A percentile compares a stretch with the other conserved stretches of the same genome.
Evolutionary conservation across 2,329 filamentous ascomycete species (phyloP).

Genomic region (Aaosphaeria pasadenensis): DNA sequence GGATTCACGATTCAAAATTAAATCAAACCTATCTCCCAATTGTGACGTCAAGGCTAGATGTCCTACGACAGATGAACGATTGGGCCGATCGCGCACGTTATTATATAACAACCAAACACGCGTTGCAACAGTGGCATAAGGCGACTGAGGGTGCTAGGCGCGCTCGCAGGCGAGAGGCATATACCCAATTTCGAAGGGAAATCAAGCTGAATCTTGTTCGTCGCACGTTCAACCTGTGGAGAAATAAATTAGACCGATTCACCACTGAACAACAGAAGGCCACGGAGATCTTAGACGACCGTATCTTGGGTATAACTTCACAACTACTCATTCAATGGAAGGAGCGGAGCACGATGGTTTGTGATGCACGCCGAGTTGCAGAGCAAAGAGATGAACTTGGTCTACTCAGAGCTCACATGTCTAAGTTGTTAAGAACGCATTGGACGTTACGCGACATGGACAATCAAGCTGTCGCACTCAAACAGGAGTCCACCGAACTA

Average conservation of each 20-base stretch:
- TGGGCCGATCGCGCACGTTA: slow-evolving; percentile 57
- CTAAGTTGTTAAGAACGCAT: slow-evolving; percentile 21
- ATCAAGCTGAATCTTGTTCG: slow-evolving; percentile 55
- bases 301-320: slow-evolving; percentile 1
- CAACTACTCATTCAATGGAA: too few relatives aligned
- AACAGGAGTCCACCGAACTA: slow-evolving; percentile 46
- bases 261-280: slow-evolving; percentile 30
- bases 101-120: slow-evolving; percentile 52
- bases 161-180: slow-evolving; percentile 54
- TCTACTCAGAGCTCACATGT: slow-evolving; percentile 13
- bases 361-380: too few relatives aligned
- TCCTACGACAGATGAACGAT: slow-evolving; percentile 47
- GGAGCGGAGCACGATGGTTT: too few relatives aligned
- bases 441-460: slow-evolving; percentile 22
- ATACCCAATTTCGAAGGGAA: slow-evolving; percentile 51
- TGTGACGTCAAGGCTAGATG: slow-evolving; percentile 36
- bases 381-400: too few relatives aligned
- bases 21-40: slow-evolving; percentile 36
- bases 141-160: slow-evolving; percentile 51
- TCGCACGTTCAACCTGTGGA: slow-evolving; percentile 37
- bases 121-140: slow-evolving; percentile 51
- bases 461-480: slow-evolving; percentile 45
- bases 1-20: slow-evolving; percentile 41
- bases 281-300: slow-evolving; percentile 18
- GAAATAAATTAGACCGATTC: slow-evolving; percentile 18